Percentiles rank a stretch among this genome's conserved stretches.
Evolutionary conservation across 108 stramenopile species (phyloP).

Genomic region (Seminavis robusta): DNA sequence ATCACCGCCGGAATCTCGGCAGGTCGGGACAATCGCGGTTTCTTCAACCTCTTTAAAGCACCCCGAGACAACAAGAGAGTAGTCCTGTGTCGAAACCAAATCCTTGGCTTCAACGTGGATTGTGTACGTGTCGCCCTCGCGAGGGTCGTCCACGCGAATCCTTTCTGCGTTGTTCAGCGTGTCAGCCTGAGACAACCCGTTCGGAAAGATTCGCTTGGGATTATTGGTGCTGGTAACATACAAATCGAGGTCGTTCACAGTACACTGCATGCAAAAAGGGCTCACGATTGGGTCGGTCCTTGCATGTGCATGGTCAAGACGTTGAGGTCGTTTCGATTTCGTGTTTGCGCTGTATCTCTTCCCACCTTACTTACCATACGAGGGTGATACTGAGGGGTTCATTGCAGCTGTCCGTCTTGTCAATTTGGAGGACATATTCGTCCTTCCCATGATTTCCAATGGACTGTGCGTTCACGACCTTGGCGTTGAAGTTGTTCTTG

Average conservation of each 20-base stretch:
- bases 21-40: no score
- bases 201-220: conserved; percentile 27
- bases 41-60: background rate
- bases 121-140: background rate
- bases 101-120: background rate
- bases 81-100: background rate
- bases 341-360: no score
- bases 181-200: conserved; percentile 22
- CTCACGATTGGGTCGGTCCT: conserved; percentile 60
- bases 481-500: conserved; percentile 23
- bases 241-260: conserved; percentile 74
- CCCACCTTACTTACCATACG: no score
- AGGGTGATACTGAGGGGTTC: conserved; percentile 45
- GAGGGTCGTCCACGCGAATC: no score
- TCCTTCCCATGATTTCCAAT: conserved; percentile 14
- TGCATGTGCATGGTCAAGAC: no score
- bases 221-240: conserved; percentile 10
- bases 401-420: conserved; percentile 16
- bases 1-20: no score
- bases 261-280: conserved; percentile 39
- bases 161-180: conserved; percentile 38
- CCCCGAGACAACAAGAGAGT: background rate
- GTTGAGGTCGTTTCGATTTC: no score
- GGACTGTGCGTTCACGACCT: conserved; percentile 21
- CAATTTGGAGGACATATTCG: conserved; percentile 15